Evolutionary conservation across 2,329 filamentous ascomycete species (phyloP), one percentile per base, ranked within the genome.

Genomic region (Epichloe festucae): DNA sequence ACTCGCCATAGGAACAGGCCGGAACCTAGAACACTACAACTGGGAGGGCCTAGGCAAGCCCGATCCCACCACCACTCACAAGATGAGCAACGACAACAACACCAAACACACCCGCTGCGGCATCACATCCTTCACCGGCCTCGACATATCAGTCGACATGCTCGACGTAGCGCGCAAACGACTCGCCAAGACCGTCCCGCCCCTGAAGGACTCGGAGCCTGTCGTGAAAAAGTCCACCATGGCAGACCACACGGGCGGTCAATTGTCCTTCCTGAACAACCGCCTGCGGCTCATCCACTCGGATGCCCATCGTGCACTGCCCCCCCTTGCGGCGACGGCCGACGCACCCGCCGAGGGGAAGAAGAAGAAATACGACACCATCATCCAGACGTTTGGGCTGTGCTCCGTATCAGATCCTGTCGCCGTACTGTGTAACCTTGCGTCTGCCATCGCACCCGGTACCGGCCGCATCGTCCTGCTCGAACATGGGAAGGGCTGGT

Each of bases 321-420:
- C 75, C 1, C 74, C 75, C 1, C 50, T 62, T 53, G 67, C 56
- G 67, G 62, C 41, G 66, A 55, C 4, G 23, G 11, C 19, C 15
- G n/a, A 5, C 17, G 39, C 39, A 31, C 3, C 40, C 7, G n/a
- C n/a, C n/a, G 8, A 17, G 21, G 5, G 27, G 5, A 43, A 67
- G 54, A 60, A n/a, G n/a, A n/a, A 67, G 54, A 60, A 72, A 55
- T 84, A 83, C 66, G 81, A 84, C 65, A 82, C 79, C 2, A 67
- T 84, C 39, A 61, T 84, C 34, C 79, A 84, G 60, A 82, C 79
- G 0, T 84, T 84, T 65, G 80, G 79, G 4, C 71, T 84, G 27
- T 84, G 81, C 65, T 81, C 76, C 58, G 79, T 82, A 3, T 68
- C 70, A 4, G 74, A 82, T 59, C 81, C 81, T 1, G 70, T 74